Evolutionary conservation across 768 basidiomycete genomes (phyloP).

Genomic region (Rhizopogon sp.): DNA sequence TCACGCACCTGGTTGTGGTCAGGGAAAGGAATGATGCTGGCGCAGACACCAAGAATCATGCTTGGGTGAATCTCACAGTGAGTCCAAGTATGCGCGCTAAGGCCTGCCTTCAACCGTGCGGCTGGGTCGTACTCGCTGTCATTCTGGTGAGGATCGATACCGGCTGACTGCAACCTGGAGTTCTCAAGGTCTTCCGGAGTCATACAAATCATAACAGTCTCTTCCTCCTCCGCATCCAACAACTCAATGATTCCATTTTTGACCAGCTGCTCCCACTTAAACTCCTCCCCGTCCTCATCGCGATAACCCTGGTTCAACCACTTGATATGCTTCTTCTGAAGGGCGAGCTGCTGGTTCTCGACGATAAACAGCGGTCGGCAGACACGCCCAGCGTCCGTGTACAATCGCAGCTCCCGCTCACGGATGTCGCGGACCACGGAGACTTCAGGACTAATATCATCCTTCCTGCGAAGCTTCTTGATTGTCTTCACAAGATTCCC

Average conservation of each 20-base stretch:
- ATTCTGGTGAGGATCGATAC: conserved; percentile 51
- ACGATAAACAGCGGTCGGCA: conserved; percentile 98
- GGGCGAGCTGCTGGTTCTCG: conserved; percentile 77
- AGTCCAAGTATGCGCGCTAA: conserved; percentile 89
- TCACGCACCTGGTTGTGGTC: conserved; percentile 92
- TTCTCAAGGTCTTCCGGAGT: conserved; percentile 92
- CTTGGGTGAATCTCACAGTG: conserved; percentile 99
- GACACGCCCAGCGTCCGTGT: conserved; percentile 95
- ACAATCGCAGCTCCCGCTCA: conserved; percentile 89
- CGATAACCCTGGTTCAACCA: conserved; percentile 57
- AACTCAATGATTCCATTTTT: conserved; percentile 89
- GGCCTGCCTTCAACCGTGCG: conserved; percentile 79
- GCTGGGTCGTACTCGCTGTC: conserved; percentile 81
- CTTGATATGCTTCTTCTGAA: conserved; percentile 82
- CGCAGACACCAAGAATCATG: conserved; percentile 98
- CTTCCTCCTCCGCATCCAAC: conserved; percentile 97
- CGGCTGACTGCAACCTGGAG: conserved; percentile 61
- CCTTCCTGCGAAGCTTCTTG: conserved; percentile 86
- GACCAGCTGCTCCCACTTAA: conserved; percentile 82
- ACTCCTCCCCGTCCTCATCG: conserved; percentile 55
- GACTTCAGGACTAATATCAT: conserved; percentile 94
- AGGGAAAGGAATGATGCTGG: conserved; percentile 98
- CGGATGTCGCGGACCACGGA: conserved; percentile 97
- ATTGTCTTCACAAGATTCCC: conserved; percentile 90
- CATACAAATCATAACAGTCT: conserved; percentile 99